Percentiles rank a stretch among this genome's conserved stretches.
These are phyloP conservation scores for Macadamia integrifolia DNA, from an alignment of 164 flowering plant genomes.

Conservation along the genomic window DNA sequence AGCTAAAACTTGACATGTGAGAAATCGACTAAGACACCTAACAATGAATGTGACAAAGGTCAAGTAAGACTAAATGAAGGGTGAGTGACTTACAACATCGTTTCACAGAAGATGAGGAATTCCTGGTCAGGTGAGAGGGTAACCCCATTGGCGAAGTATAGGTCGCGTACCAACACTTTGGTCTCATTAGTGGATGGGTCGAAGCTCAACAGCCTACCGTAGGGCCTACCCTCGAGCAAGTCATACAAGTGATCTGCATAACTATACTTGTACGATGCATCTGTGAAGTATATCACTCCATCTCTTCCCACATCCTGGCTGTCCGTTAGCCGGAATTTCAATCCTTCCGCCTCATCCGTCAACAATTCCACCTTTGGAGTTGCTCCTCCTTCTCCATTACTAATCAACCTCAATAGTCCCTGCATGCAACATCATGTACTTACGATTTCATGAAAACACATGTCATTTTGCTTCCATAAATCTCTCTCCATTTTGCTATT, in stretches of 20 bases:
- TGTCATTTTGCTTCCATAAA: no score
- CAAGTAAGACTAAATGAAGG: no score
- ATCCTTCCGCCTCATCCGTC: slow-evolving; percentile 61
- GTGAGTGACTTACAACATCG: slow-evolving; percentile 40
- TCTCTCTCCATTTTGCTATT: no score
- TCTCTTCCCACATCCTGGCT: slow-evolving; percentile 57
- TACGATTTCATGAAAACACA: no score
- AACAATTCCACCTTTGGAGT: slow-evolving; percentile 29
- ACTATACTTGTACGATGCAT: slow-evolving; percentile 59
- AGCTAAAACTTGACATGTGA: no score
- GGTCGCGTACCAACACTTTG: slow-evolving; percentile 40
- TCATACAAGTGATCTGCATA: slow-evolving; percentile 23
- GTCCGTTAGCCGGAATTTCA: slow-evolving; percentile 51
- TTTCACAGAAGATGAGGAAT: slow-evolving; percentile 67
- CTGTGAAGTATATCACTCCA: slow-evolving; percentile 79
- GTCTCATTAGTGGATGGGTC: slow-evolving; percentile 53
- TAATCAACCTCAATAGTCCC: slow-evolving; percentile 63
- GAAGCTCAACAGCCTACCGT: slow-evolving; percentile 73
- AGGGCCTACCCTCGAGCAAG: slow-evolving; percentile 60
- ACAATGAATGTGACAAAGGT: no score
- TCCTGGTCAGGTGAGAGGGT: slow-evolving; percentile 55
- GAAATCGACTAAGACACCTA: no score
- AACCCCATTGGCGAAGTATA: slow-evolving; percentile 87
- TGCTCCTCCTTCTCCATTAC: slow-evolving; percentile 21
- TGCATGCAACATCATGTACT: slow-evolving; percentile 20